Evolutionary conservation across 2,329 filamentous ascomycete species (phyloP).

Genomic region (Verticillium zaregamsianum): DNA sequence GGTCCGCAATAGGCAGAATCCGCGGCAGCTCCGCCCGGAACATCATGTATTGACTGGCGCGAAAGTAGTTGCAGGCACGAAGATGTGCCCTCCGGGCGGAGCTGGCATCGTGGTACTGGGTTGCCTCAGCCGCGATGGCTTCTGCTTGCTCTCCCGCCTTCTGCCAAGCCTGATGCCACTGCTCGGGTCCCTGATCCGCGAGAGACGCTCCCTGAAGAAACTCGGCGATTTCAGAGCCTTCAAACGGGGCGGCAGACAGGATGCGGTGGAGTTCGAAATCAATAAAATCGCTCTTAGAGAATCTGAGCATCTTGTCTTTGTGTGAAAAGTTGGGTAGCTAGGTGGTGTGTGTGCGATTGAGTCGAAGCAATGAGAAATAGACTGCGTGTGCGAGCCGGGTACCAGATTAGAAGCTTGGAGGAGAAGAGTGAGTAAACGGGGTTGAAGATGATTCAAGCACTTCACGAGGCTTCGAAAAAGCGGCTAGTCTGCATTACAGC

Average conservation of each 20-base stretch:
- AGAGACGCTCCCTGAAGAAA: conserved; percentile 34
- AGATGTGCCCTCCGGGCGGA: conserved; percentile 31
- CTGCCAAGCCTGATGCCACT: conserved; percentile 33
- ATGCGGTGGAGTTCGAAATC: conserved; percentile 38
- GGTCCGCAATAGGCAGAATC: background rate
- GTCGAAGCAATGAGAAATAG: too few relatives aligned
- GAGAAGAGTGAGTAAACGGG: too few relatives aligned
- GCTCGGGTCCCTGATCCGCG: conserved; percentile 29
- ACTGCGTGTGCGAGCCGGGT: too few relatives aligned
- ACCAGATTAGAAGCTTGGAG: too few relatives aligned
- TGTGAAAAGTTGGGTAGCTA: too few relatives aligned
- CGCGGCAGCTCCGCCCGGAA: background rate
- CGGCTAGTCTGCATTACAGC: too few relatives aligned
- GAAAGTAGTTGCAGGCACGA: conserved; percentile 34
- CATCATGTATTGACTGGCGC: conserved; percentile 25
- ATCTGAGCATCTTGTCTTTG: background rate
- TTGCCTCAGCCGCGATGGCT: conserved; percentile 27
- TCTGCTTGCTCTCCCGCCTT: conserved; percentile 25
- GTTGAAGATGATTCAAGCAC: too few relatives aligned
- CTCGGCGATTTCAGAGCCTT: conserved; percentile 35
- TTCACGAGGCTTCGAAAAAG: too few relatives aligned
- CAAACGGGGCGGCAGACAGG: conserved; percentile 27
- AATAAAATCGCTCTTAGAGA: conserved; percentile 20
- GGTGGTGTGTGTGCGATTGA: too few relatives aligned
- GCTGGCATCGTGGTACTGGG: conserved; percentile 19